phyloP scores from a whole-genome alignment of 2,329 filamentous ascomycete species.

The Talaromyces pinophilus region DNA sequence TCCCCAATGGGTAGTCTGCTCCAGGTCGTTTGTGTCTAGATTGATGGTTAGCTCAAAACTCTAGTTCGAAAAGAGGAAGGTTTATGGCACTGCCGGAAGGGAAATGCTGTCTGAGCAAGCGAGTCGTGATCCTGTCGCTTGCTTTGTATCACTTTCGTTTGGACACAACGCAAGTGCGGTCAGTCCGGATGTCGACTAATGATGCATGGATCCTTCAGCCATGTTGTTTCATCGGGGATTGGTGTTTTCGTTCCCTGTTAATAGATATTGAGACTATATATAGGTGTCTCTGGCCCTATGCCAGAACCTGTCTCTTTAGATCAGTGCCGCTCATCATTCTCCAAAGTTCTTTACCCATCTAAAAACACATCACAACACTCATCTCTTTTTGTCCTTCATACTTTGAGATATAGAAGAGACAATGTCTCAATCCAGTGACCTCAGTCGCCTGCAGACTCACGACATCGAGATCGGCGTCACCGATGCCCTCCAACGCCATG shows the following conservation, averaged over 20 bases:
- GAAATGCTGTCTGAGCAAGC: constrained; percentile 2
- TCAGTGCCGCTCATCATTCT: background rate
- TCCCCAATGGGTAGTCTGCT: constrained; percentile 5
- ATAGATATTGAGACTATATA: background rate
- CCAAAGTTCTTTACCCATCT: background rate
- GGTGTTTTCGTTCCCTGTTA: background rate
- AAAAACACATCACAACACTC: background rate
- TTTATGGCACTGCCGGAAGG: background rate
- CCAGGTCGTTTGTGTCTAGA: constrained; percentile 11
- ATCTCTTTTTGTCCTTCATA: background rate
- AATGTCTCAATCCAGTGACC: constrained; percentile 12
- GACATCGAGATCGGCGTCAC: constrained; percentile 54
- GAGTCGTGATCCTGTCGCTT: constrained; percentile 1
- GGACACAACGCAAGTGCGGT: background rate
- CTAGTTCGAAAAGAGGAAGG: constrained; percentile 14
- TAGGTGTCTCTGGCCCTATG: background rate
- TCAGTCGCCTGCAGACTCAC: constrained; percentile 12
- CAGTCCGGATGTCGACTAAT: background rate
- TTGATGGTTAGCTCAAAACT: background rate
- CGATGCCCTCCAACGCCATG: constrained; percentile 55
- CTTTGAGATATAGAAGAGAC: background rate
- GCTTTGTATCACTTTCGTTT: background rate
- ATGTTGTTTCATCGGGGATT: background rate
- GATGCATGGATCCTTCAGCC: constrained; percentile 1
- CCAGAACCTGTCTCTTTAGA: background rate